Evolutionary conservation across 169 alveolate genomes (phyloP).

Genomic region (Cryptosporidium ubiquitum): DNA sequence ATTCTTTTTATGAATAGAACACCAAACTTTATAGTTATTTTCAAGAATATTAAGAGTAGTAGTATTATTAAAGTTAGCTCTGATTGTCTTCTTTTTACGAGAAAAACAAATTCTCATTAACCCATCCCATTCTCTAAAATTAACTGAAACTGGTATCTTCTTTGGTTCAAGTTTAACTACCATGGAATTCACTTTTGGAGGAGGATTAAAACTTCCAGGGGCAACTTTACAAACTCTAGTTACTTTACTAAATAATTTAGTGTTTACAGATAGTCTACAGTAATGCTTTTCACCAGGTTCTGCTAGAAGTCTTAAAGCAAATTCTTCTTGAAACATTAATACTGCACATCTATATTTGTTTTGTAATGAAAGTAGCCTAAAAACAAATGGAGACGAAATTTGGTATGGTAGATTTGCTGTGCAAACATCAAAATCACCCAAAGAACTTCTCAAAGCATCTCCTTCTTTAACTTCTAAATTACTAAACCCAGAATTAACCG

Average conservation of each 20-base stretch:
- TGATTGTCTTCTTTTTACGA: conserved; percentile 96
- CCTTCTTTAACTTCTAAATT: conserved; percentile 91
- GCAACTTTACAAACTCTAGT: conserved; percentile 95
- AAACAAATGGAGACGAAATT: conserved; percentile 98
- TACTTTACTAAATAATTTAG: conserved; percentile 88
- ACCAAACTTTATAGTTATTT: conserved; percentile 91
- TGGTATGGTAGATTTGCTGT: conserved; percentile 99
- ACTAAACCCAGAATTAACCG: conserved; percentile 83
- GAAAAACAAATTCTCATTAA: conserved; percentile 95
- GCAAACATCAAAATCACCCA: conserved; percentile 97
- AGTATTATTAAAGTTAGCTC: conserved; percentile 94
- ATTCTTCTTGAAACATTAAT: conserved; percentile 99
- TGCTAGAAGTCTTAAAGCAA: conserved; percentile 97
- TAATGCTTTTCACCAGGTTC: conserved; percentile 94
- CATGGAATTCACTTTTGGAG: conserved; percentile 99
- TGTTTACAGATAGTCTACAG: conserved; percentile 97
- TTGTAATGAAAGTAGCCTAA: conserved; percentile 95
- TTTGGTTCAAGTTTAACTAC: conserved; percentile 97
- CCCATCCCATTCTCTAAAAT: conserved; percentile 99
- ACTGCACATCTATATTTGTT: conserved; percentile 94
- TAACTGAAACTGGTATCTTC: conserved; percentile 80
- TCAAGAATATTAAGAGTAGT: conserved; percentile 92
- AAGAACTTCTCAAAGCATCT: conserved; percentile 93
- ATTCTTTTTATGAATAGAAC: conserved; percentile 81
- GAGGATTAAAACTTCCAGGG: conserved; percentile 98